phyloP scores from a whole-genome alignment of 148 eudicot species.

The Rhododendron ferrugineum region DNA sequence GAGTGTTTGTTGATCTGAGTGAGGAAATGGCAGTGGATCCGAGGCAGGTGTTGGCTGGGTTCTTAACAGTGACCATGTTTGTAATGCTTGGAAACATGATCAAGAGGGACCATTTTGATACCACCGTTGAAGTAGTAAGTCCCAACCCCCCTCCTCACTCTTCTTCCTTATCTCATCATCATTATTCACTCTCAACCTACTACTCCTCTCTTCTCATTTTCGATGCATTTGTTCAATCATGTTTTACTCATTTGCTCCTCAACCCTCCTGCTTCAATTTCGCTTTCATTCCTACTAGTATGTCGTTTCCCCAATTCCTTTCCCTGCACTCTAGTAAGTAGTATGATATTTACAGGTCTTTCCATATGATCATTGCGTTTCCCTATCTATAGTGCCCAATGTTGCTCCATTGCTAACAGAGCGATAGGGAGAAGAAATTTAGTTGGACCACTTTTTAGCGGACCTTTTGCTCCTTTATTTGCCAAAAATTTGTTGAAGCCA shows the following conservation, averaged over 20 bases:
- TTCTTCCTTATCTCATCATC: background rate
- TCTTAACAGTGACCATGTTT: background rate
- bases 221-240: background rate
- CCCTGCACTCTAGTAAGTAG: background rate
- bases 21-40: slow-evolving; percentile 1
- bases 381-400: background rate
- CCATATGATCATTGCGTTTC: background rate
- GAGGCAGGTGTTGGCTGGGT: background rate
- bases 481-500: background rate
- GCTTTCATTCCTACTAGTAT: background rate
- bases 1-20: background rate
- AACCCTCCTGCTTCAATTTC: background rate
- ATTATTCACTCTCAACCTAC: background rate
- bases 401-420: background rate
- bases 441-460: background rate
- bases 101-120: background rate
- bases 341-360: background rate
- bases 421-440: background rate
- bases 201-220: background rate
- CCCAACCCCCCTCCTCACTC: background rate
- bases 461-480: background rate
- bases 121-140: background rate
- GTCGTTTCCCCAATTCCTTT: background rate
- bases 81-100: slow-evolving; percentile 4
- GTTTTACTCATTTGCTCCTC: background rate